Percentiles rank a stretch among this genome's conserved stretches.
Evolutionary conservation across 306 rosid genomes (phyloP).

Genomic region (Pyrus betulifolia): DNA sequence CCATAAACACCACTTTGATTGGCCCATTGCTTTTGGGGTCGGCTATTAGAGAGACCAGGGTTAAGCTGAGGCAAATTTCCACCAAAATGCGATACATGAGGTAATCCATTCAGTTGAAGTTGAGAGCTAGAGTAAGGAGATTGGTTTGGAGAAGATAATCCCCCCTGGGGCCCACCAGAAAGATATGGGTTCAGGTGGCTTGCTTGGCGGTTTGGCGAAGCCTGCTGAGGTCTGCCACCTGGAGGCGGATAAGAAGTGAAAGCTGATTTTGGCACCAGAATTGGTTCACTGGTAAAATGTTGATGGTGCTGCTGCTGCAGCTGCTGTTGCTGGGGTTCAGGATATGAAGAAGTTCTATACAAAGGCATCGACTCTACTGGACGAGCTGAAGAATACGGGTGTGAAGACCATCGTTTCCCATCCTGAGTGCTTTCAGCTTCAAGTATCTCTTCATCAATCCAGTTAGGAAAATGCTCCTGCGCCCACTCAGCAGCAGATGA

Average conservation of each 20-base stretch:
- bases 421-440: constrained; percentile 39
- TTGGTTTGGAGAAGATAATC: constrained; percentile 39
- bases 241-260: constrained; percentile 48
- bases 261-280: constrained; percentile 51
- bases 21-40: constrained; percentile 43
- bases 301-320: constrained; percentile 46
- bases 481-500: constrained; percentile 61
- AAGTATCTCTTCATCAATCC: constrained; percentile 42
- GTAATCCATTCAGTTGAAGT: constrained; percentile 40
- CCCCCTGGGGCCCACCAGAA: constrained; percentile 43
- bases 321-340: constrained; percentile 76
- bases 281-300: constrained; percentile 59
- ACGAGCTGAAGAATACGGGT: constrained; percentile 47
- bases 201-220: constrained; percentile 49
- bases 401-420: constrained; percentile 63
- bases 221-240: constrained; percentile 39
- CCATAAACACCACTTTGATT: constrained; percentile 44
- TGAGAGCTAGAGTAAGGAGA: constrained; percentile 44
- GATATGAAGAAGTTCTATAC: constrained; percentile 82
- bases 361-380: constrained; percentile 46
- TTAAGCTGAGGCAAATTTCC: constrained; percentile 46
- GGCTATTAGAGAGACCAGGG: constrained; percentile 31
- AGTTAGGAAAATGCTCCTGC: constrained; percentile 36
- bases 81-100: constrained; percentile 44
- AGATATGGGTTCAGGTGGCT: constrained; percentile 44